Evolutionary conservation across 2,329 filamentous ascomycete species (phyloP).

Genomic region (Trichoderma atroviride): DNA sequence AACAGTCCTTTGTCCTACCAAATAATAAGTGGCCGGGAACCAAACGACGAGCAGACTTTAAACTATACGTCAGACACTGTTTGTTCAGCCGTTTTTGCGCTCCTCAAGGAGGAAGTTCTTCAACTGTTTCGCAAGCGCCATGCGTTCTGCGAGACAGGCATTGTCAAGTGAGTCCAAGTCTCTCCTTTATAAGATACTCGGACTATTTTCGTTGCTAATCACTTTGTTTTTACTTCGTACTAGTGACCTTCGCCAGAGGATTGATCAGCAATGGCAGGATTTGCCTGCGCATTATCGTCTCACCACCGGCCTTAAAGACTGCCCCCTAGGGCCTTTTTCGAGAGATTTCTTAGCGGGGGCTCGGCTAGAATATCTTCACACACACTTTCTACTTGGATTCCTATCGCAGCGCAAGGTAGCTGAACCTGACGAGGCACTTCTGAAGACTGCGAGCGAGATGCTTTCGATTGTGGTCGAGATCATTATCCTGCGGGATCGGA

Average conservation of each 20-base stretch:
- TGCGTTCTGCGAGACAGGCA: neutral
- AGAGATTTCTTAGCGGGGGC: constrained; percentile 15
- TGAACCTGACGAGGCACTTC: constrained; percentile 15
- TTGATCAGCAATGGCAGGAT: constrained; percentile 18
- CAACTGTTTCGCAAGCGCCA: constrained; percentile 22
- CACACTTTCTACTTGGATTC: constrained; percentile 11
- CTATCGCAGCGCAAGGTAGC: constrained; percentile 18
- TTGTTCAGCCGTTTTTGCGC: constrained; percentile 5
- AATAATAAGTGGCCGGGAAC: neutral
- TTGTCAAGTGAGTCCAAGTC: neutral
- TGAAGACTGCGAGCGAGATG: constrained; percentile 16
- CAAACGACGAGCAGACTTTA: neutral
- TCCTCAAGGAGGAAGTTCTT: constrained; percentile 14
- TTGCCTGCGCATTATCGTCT: constrained; percentile 21
- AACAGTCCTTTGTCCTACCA: neutral
- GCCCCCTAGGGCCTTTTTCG: constrained; percentile 14
- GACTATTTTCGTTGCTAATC: too few species aligned
- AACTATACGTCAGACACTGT: constrained; percentile 19
- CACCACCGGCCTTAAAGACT: constrained; percentile 20
- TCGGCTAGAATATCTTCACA: constrained; percentile 19
- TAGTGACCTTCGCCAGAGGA: constrained; percentile 12
- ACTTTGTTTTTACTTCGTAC: neutral
- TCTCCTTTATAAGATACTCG: neutral
- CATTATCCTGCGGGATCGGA: constrained; percentile 17
- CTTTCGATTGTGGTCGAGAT: constrained; percentile 16